Evolutionary conservation across 2,329 filamentous ascomycete genomes (phyloP), one percentile per base, ranked within the genome.

Genomic region (Hymenoscyphus linearis): DNA sequence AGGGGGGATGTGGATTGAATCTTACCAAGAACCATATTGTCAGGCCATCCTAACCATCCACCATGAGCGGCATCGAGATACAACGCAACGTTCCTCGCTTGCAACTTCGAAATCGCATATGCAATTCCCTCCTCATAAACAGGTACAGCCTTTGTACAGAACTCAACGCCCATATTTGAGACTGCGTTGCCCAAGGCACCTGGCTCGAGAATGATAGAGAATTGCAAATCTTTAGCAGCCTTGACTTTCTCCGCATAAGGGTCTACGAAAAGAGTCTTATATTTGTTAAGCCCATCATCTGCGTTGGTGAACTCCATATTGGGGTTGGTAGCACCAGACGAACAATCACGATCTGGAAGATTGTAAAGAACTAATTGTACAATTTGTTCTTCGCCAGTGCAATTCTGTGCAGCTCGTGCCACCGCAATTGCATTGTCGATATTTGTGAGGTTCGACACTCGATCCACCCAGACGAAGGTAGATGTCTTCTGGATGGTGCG

Each of bases 351-450:
- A 62, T 78, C 77, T 6, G 77, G 76, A 1, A 80, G 71, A 64
- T 79, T 75, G 68, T 79, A 79, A 4, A 79, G 69, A 16, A 80
- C 76, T 25, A 80, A 67, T 7, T 76, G 75, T 4, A 79, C 70
- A 54, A 79, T 75, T 31, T 66, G 64, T 25, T 40, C 36, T 27
- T 60, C 61, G 7, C 60, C 34, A 3, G 65, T 77, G 70, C 64
- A 75, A n/a, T 68, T 63, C 67, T 77, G 72, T n/a, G 65, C 70
- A 5, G 66, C 66, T 35, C 76, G 75, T 2, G 76, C 77, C 3
- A 68, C 65, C n/a, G 67, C 66, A 64, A 79, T 74, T 47, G 76
- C 75, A n/a, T 69, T 69, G 65, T 76, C 73, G 64, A 80, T 77
- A 13, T 22, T 22, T 25, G 44, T 25, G 18, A 50, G 44, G 2